Percentiles rank a stretch among this genome's conserved stretches.
Conservation (phyloP, 768 basidiomycete genomes). For the Suillus alpinus region DNA sequence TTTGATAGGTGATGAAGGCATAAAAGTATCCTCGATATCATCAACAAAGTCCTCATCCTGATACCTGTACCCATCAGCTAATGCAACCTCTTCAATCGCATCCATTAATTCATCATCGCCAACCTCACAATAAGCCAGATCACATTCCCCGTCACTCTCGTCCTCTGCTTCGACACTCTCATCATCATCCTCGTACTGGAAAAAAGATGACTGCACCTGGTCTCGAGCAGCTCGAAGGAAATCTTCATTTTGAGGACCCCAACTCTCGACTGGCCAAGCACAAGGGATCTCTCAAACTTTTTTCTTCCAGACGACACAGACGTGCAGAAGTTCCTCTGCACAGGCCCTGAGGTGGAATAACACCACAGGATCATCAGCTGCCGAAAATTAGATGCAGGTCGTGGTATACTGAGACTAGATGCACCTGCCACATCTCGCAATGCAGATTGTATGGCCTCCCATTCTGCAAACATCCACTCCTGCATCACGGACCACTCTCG, state of each 20-base stretch:
- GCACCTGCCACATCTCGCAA: neutral
- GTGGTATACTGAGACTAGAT: slow-evolving; percentile 5
- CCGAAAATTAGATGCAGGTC: neutral
- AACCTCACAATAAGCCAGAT: neutral
- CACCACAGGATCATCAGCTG: neutral
- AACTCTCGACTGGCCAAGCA: neutral
- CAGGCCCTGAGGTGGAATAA: neutral
- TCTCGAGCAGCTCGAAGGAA: too few species aligned
- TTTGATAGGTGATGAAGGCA: too few species aligned
- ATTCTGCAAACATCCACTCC: neutral
- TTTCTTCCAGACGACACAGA: neutral
- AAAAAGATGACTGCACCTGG: too few species aligned
- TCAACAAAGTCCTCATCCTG: neutral
- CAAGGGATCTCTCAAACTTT: neutral
- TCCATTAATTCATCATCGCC: neutral
- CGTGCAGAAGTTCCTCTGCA: neutral
- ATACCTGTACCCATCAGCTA: neutral
- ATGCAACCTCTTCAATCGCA: neutral
- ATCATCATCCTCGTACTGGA: neutral
- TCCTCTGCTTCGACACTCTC: neutral
- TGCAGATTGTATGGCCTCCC: neutral
- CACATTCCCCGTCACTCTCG: neutral
- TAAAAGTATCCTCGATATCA: neutral
- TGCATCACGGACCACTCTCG: neutral
- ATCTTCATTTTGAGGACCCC: neutral